A percentile compares a stretch with the other conserved stretches of the same genome.
Conservation (phyloP, 2,329 filamentous ascomycete genomes). For the Ascochyta clinopodiicola region DNA sequence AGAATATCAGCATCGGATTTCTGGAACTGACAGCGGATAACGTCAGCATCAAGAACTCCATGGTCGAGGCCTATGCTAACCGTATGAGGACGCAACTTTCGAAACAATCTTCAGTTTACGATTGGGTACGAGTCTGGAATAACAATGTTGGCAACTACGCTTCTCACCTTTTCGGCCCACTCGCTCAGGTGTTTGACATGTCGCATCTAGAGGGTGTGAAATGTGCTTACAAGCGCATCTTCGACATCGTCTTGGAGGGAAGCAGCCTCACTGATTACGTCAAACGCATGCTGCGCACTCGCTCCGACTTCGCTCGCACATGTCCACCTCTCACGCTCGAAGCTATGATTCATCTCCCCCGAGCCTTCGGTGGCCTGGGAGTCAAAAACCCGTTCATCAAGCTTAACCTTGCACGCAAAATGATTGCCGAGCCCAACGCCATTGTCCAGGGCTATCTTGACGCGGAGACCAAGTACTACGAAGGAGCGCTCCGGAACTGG, state of each 20-base stretch:
- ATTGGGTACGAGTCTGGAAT: conserved; percentile 42
- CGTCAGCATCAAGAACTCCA: conserved; percentile 17
- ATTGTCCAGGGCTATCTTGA: conserved; percentile 20
- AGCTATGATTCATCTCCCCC: conserved; percentile 36
- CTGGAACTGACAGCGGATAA: neutral
- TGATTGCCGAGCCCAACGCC: conserved; percentile 14
- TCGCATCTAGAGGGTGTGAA: conserved; percentile 33
- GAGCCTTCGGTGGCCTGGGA: conserved; percentile 37
- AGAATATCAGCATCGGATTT: conserved; percentile 22
- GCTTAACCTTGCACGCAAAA: conserved; percentile 25
- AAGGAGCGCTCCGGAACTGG: conserved; percentile 19
- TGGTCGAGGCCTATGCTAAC: conserved; percentile 26
- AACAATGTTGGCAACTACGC: conserved; percentile 32
- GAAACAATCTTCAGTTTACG: conserved; percentile 26
- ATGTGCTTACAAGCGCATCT: conserved; percentile 29
- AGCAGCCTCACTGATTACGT: conserved; percentile 30
- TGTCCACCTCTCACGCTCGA: conserved; percentile 25
- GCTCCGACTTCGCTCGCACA: neutral
- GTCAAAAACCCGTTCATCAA: conserved; percentile 38
- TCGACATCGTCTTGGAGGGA: conserved; percentile 30
- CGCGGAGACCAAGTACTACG: conserved; percentile 31
- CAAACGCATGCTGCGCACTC: conserved; percentile 20
- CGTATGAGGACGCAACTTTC: conserved; percentile 32
- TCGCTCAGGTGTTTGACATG: conserved; percentile 34
- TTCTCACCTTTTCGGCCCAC: conserved; percentile 36